Evolutionary conservation across 768 basidiomycete genomes (phyloP).

Genomic region (Lentinula sp.): DNA sequence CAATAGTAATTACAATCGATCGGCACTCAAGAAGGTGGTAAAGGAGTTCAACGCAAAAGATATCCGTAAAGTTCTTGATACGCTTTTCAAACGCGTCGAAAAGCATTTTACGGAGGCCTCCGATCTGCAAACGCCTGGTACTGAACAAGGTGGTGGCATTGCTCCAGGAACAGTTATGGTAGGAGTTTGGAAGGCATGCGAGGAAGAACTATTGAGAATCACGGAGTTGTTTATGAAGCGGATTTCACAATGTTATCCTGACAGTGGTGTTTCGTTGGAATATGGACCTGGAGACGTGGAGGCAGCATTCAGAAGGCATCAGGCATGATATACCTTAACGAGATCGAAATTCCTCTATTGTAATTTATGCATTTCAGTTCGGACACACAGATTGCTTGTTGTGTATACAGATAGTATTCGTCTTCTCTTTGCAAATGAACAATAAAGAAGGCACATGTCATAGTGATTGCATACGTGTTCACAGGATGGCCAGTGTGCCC

Average conservation of each 20-base stretch:
- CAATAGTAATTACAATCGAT: slow-evolving; percentile 70
- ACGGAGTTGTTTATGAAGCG: slow-evolving; percentile 63
- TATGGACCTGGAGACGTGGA: slow-evolving; percentile 74
- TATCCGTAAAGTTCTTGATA: slow-evolving; percentile 81
- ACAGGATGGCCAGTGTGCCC: not conserved
- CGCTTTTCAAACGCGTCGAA: slow-evolving; percentile 84
- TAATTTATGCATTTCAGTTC: not conserved
- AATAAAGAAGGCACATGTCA: not conserved
- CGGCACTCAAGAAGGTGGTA: slow-evolving; percentile 73
- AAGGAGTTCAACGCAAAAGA: slow-evolving; percentile 88
- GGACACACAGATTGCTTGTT: not conserved
- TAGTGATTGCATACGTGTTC: not conserved
- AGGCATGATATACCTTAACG: slow-evolving; percentile 10
- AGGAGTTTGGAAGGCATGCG: slow-evolving; percentile 88
- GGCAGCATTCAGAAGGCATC: slow-evolving; percentile 66
- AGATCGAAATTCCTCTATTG: not conserved
- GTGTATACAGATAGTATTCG: not conserved
- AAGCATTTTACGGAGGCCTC: slow-evolving; percentile 91
- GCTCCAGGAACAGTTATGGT: slow-evolving; percentile 62
- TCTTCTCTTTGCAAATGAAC: not conserved
- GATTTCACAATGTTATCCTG: slow-evolving; percentile 76
- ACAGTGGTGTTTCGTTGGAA: slow-evolving; percentile 66
- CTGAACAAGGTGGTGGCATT: slow-evolving; percentile 49
- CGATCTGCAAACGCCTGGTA: slow-evolving; percentile 44
- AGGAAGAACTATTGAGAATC: slow-evolving; percentile 72